Percentiles rank a stretch among this genome's conserved stretches.
Evolutionary conservation across 768 basidiomycete genomes (phyloP).

Genomic region (Scleroderma bovista): DNA sequence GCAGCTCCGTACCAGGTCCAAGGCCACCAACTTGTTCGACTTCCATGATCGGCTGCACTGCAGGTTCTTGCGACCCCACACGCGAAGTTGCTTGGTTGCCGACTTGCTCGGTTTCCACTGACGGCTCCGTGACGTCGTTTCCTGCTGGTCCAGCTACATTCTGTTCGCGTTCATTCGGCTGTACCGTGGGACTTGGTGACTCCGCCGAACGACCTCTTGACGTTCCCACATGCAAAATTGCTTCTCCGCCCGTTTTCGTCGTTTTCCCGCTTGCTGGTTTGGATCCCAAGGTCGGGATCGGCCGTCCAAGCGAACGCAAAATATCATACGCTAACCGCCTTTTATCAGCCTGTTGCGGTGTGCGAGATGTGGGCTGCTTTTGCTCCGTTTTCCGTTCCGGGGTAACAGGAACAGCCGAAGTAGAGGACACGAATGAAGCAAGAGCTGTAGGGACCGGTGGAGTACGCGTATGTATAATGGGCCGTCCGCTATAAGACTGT

Average conservation of each 20-base stretch:
- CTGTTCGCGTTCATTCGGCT: no score
- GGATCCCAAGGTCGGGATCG: slow-evolving; percentile 1
- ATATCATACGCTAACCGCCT: slow-evolving; percentile 52
- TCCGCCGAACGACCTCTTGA: background rate
- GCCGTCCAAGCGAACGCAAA: slow-evolving; percentile 43
- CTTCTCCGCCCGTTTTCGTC: background rate
- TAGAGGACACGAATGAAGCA: background rate
- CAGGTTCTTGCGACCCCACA: no score
- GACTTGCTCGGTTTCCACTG: no score
- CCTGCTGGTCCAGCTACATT: no score
- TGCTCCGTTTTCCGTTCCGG: slow-evolving; percentile 4
- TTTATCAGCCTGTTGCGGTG: slow-evolving; percentile 41
- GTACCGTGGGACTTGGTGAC: background rate
- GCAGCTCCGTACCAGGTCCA: no score
- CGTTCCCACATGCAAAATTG: background rate
- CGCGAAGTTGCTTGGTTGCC: no score
- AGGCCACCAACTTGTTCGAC: no score
- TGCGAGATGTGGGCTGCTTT: slow-evolving; percentile 8
- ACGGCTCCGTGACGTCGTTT: background rate
- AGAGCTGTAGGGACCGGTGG: background rate
- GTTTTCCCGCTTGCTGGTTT: background rate
- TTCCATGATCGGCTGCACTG: no score
- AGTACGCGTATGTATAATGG: background rate
- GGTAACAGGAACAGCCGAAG: slow-evolving; percentile 1
- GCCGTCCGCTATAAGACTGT: background rate